Base-by-base conservation (phyloP, 2,329 filamentous ascomycete genomes). In the Cercospora zeae-maydis region DNA sequence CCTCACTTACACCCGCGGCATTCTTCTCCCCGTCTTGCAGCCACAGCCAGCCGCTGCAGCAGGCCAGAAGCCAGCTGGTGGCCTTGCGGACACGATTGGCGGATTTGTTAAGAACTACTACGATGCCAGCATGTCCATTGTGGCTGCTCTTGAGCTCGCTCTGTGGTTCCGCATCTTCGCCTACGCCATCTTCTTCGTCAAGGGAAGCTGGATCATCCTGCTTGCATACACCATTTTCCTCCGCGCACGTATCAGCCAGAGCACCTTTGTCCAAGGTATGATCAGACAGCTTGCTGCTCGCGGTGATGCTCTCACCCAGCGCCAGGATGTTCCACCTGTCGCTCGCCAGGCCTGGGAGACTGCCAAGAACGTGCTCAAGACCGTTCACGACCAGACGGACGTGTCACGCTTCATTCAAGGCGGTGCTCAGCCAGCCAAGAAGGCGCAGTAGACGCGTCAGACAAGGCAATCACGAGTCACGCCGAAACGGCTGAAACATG, bases 101-200 rank as follows among this genome's bases (percentile, higher is more conserved):
- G 84, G 84, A 73, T 99, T 99, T 74, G 92, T 99, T 77, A 98
- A 98, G 87, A 87, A 92, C 76, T 97, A 98, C 85, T 99, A 99
- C 76, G 95, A 99, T 77, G 81, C 86, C 65, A 96, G 92, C 78
- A 99, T 99, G 95, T 91, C 90, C 62, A 82, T 98, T 65, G 95
- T 99, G 33, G 90, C 93, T 37, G 82, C 83, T 52, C 90, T 99
- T 63, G 95, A 99, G 81, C 91, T 98, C 70, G 79, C 85, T 42
- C 86, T 98, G 64, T 96, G 93, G 88, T 81, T 90, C 78, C 92
- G 95, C 73, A 81, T 99, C 60, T 75, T 96, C 54, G 79, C 92
- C 59, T 89, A 91, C 33, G 91, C 92, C 66, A 79, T 98, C 67
- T 82, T 96, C 70, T 98, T 98, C 86, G 87, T 88, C 80, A 91